Percentiles rank a stretch among this genome's conserved stretches.
Conservation (phyloP, 1,284 basidiomycete genomes). For the Leccinum subrobustum region DNA sequence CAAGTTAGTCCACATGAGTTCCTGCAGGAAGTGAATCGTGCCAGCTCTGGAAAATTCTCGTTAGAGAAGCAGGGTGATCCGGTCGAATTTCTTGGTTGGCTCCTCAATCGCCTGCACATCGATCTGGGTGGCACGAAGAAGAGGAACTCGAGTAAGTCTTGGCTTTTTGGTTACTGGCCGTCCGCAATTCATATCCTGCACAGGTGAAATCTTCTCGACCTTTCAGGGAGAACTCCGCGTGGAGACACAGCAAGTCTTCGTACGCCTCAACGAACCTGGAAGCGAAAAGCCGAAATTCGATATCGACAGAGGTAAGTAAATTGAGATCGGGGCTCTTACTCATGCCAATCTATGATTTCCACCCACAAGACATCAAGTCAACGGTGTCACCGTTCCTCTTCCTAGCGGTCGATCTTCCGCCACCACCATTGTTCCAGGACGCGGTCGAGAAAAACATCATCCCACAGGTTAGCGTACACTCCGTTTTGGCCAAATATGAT, state of each 20-base stretch:
- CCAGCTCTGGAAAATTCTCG: constrained; percentile 86
- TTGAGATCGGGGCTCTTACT: constrained; percentile 17
- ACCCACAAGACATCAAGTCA: constrained; percentile 76
- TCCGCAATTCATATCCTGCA: constrained; percentile 12
- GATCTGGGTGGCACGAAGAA: constrained; percentile 90
- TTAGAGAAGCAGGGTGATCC: constrained; percentile 95
- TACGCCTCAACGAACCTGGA: constrained; percentile 71
- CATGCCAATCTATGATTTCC: constrained; percentile 18
- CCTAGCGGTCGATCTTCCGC: constrained; percentile 92
- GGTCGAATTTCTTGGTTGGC: constrained; percentile 94
- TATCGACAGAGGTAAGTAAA: constrained; percentile 75
- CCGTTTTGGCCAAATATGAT: constrained; percentile 95
- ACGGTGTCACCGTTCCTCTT: constrained; percentile 90
- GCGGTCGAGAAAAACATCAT: constrained; percentile 96
- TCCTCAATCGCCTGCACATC: constrained; percentile 90
- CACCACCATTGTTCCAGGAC: constrained; percentile 96
- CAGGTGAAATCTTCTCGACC: constrained; percentile 87
- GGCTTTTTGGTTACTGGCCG: constrained; percentile 10
- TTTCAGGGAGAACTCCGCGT: constrained; percentile 94
- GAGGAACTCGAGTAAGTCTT: constrained; percentile 74
- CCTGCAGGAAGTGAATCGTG: constrained; percentile 91
- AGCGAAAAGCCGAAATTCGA: constrained; percentile 85
- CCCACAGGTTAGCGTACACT: constrained; percentile 91
- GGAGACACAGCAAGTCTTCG: constrained; percentile 91
- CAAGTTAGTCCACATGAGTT: constrained; percentile 99